Evolutionary conservation across 2,329 filamentous ascomycete species (phyloP).

Genomic region (Ampelomyces quisqualis): DNA sequence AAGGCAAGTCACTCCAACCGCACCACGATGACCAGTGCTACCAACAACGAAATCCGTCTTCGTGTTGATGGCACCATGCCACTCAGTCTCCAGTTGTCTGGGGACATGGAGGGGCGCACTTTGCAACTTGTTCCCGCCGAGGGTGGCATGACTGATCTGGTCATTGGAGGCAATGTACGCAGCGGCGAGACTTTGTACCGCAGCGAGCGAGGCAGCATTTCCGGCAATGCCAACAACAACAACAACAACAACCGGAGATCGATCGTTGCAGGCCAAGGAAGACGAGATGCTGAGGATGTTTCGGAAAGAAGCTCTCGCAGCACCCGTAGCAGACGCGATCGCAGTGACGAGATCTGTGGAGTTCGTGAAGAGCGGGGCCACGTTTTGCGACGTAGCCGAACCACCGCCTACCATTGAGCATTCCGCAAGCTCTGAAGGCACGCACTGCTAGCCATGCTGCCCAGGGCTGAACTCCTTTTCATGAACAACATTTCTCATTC

Average conservation of each 20-base stretch:
- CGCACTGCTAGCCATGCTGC: background rate
- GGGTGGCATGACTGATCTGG: slow-evolving; percentile 41
- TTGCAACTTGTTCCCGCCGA: slow-evolving; percentile 37
- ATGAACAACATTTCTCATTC: slow-evolving; percentile 14
- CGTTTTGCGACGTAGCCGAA: slow-evolving; percentile 24
- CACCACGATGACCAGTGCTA: slow-evolving; percentile 30
- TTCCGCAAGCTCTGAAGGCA: slow-evolving; percentile 1
- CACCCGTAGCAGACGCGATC: slow-evolving; percentile 28
- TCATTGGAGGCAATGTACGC: slow-evolving; percentile 31
- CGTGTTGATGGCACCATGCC: slow-evolving; percentile 37
- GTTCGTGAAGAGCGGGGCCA: slow-evolving; percentile 15
- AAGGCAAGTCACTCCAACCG: slow-evolving; percentile 30
- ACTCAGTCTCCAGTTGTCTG: slow-evolving; percentile 38
- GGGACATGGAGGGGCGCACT: slow-evolving; percentile 43
- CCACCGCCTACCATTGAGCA: slow-evolving; percentile 22
- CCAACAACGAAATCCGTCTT: slow-evolving; percentile 40
- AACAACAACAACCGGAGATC: slow-evolving; percentile 20
- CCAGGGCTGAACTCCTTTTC: background rate
- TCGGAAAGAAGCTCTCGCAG: slow-evolving; percentile 32
- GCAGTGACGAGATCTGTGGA: slow-evolving; percentile 13
- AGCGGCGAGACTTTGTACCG: slow-evolving; percentile 28
- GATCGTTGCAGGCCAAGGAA: slow-evolving; percentile 15
- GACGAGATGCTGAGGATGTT: slow-evolving; percentile 36
- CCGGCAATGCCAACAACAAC: slow-evolving; percentile 19
- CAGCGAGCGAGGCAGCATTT: slow-evolving; percentile 32